Evolutionary conservation across 805 yeast genomes (phyloP), one percentile per base, ranked within the genome.

Genomic region (Cyberlindnera galapagoensis): DNA sequence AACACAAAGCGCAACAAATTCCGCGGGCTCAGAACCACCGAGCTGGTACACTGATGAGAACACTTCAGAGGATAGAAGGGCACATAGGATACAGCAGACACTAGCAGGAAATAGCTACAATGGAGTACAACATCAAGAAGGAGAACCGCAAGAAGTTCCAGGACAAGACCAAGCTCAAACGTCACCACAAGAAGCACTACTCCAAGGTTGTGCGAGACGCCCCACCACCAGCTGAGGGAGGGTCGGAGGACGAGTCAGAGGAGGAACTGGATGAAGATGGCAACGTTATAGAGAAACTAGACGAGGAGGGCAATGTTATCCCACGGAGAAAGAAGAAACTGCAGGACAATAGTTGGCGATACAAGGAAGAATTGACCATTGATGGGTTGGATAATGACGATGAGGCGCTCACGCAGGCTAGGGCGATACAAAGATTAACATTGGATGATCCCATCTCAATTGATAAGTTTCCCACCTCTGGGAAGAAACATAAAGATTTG

Each of bases 131-230:
- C 25, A 29, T 60, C 19, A 63, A 63, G 48, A 43, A 51, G 23
- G 69, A 62, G 39, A 63, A 63, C 38, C 46, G 68, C 9, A 62
- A 59, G 52, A 60, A 58, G 46, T 63, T 60, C 36, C 63, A 56
- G 34, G 69, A 63, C 34, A 63, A 61, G 38, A 53, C 58, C 19
- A 56, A 52, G 31, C 51, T 60, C 9, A 63, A 63, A 34, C 46
- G 59, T 5, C 57, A 51, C 14, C 69, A 63, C 43, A 30, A 62
- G 57, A 30, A 62, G 54, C 34, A 60, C 56, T 44, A 63, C 48
- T 40, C 53, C 44, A 41, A 62, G 54, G 49, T 62, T 5, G 44
- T 52, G 18, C 4, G 18, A 9, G 23, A 22, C 16, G 27, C 19
- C 10, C 10, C n/a, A 6, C 12, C 9, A 7, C 12, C 7, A 3